A percentile compares a stretch with the other conserved stretches of the same genome.
These are phyloP conservation scores for Mallotus nudiflorus DNA, from an alignment of 345 rosid species.

Conservation along the genomic window DNA sequence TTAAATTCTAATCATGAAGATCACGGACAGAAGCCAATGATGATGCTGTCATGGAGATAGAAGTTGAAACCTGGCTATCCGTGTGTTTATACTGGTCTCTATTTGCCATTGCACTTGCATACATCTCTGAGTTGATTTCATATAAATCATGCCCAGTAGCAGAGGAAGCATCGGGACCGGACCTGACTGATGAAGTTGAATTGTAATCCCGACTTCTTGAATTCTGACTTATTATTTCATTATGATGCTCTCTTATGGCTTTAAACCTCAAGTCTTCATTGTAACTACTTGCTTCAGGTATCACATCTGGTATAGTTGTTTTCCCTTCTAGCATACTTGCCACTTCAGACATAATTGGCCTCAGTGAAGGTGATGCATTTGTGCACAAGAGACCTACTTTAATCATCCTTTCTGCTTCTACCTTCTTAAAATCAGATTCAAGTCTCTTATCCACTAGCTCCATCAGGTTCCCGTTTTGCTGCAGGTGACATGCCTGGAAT, in stretches of 20 bases:
- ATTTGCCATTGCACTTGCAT: neutral
- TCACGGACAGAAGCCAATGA: conserved; percentile 8
- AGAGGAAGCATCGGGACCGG: neutral
- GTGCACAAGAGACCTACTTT: conserved; percentile 26
- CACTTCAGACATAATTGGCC: conserved; percentile 34
- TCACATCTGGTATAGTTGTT: conserved; percentile 11
- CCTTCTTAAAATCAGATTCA: conserved; percentile 10
- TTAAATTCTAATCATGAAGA: neutral
- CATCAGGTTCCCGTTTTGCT: conserved; percentile 14
- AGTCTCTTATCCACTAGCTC: conserved; percentile 25
- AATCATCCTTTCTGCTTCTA: conserved; percentile 21
- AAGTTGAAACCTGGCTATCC: neutral
- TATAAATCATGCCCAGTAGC: conserved; percentile 12
- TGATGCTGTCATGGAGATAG: neutral
- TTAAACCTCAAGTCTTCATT: conserved; percentile 29
- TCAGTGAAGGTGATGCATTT: conserved; percentile 8
- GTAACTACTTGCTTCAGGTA: conserved; percentile 1
- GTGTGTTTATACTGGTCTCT: neutral
- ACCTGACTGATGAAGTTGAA: neutral
- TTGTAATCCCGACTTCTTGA: conserved; percentile 3
- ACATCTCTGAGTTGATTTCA: conserved; percentile 10
- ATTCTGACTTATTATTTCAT: conserved; percentile 19
- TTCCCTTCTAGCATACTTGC: conserved; percentile 28
- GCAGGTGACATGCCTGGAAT: conserved; percentile 24
- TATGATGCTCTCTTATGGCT: conserved; percentile 29